Evolutionary conservation across 176 grass and related monocot species (phyloP).

Genomic region (Cymbopogon citratus): DNA sequence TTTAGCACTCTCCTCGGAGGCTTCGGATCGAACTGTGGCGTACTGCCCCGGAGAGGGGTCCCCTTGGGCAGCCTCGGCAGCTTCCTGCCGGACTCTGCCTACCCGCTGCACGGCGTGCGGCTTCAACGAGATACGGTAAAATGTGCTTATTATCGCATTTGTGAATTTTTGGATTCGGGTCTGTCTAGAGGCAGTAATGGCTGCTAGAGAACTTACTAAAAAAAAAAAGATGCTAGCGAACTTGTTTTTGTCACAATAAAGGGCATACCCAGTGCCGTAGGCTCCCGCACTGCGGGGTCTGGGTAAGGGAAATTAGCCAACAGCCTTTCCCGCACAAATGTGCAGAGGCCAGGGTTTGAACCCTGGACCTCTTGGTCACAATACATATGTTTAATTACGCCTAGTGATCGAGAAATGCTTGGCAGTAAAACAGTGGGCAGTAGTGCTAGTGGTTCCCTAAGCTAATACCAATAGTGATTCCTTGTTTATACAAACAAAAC

Average conservation of each 20-base stretch:
- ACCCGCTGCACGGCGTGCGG: conserved; percentile 8
- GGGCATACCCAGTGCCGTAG: no score
- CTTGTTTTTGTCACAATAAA: background rate
- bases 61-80: background rate
- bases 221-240: background rate
- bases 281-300: no score
- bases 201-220: background rate
- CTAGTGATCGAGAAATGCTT: background rate
- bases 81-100: conserved; percentile 23
- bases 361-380: no score
- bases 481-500: background rate
- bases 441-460: background rate
- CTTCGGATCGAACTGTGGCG: conserved; percentile 1
- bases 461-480: background rate
- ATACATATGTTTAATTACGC: background rate
- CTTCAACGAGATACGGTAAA: conserved; percentile 36
- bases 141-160: background rate
- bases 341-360: no score
- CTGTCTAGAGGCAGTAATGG: background rate
- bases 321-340: no score
- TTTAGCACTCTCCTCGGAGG: conserved; percentile 13
- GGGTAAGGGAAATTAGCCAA: no score
- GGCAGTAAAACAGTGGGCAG: background rate
- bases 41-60: background rate
- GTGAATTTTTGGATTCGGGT: conserved; percentile 5